Percentiles rank a stretch among this genome's conserved stretches.
Evolutionary conservation across 2,329 filamentous ascomycete species (phyloP).

Genomic region (Penicillium sp.): DNA sequence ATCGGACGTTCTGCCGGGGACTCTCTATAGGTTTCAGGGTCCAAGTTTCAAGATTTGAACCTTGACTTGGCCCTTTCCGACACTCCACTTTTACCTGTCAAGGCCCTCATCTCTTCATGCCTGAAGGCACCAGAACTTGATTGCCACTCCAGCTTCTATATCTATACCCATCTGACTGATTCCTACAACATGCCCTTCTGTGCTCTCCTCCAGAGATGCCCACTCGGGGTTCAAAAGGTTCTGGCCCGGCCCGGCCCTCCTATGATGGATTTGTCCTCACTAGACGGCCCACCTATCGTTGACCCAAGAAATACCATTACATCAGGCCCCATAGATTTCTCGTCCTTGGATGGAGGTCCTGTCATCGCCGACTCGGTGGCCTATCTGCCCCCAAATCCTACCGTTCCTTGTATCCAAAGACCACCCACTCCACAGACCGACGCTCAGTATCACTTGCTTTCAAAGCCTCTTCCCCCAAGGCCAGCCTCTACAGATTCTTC

Average conservation of each 20-base stretch:
- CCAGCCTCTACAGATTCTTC: conserved; percentile 8
- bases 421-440: conserved; percentile 4
- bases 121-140: background rate
- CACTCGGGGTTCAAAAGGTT: background rate
- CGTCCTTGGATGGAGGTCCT: conserved; percentile 30
- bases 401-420: conserved; percentile 1
- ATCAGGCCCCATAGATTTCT: background rate
- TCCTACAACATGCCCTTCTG: conserved; percentile 9
- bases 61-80: background rate
- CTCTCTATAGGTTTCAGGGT: background rate
- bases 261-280: conserved; percentile 35
- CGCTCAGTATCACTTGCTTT: conserved; percentile 14
- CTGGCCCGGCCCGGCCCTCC: background rate
- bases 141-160: background rate
- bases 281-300: conserved; percentile 35
- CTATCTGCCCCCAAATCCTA: conserved; percentile 2
- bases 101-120: background rate
- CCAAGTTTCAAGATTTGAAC: background rate
- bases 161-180: background rate
- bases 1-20: background rate
- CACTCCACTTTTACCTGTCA: background rate
- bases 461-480: conserved; percentile 15
- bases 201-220: conserved; percentile 8
- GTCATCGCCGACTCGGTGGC: conserved; percentile 23
- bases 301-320: conserved; percentile 8